Evolutionary conservation across 805 yeast genomes (phyloP), one percentile per base, ranked within the genome.

Genomic region (Metschnikowia orientalis): DNA sequence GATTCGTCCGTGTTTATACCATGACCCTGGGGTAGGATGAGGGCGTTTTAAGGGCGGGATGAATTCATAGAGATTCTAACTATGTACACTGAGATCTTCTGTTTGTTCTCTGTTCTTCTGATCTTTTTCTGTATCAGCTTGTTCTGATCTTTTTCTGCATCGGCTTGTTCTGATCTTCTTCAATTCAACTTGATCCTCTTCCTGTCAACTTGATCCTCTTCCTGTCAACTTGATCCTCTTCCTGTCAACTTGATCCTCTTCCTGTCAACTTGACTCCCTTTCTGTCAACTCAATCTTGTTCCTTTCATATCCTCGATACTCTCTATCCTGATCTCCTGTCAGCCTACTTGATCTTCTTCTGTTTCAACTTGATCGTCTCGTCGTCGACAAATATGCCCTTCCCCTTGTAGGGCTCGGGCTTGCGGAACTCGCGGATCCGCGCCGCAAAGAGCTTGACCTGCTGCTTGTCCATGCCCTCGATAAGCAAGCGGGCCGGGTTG

Each of bases 351-450:
- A 90, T 85, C 74, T 88, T 90, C 74, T 86, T 86, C 48, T 81
- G 86, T 74, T 92, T 92, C 54, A 90, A 70, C 56, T 78, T 80
- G 59, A 92, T 82, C 30, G 94, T 87, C 67, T 92, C 97, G 53
- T 79, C 83, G 59, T 89, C 84, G 31, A 92, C 81, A 56, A 82
- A 92, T 30, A 92, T 82, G 54, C 99, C 99, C 50, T 94, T 94
- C 56, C 98, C 98, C 67, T 92, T 92, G 61, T 92, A 92, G 23
- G 97, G 97, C 66, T 92, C 99, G 28, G 99, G 99, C 41, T 95
- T 95, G 57, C 85, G 86, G 69, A 77, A 77, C 49, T 75, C 76
- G 59, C 97, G 80, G 45, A 92, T 70, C 37, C 77, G 76, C 10
- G 95, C 95, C 12, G 97, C 98, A 61, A 85, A 87, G 34, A 81